Evolutionary conservation across 352 stramenopile species (phyloP).

Genomic region (Pythium volutum): DNA sequence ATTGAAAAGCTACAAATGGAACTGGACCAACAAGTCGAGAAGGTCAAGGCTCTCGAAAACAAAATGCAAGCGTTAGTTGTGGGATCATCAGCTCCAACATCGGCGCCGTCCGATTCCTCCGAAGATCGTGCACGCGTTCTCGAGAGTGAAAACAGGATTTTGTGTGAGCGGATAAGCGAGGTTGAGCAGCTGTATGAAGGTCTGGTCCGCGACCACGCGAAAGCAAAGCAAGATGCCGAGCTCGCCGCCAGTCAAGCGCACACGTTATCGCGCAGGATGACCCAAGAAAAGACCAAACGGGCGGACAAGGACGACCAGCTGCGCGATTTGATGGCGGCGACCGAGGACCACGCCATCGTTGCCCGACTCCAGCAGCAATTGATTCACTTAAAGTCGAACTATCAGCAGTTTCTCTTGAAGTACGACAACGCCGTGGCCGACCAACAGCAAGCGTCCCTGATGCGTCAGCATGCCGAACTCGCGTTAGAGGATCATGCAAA

Average conservation of each 20-base stretch:
- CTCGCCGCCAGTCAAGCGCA: conserved; percentile 68
- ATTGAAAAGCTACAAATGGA: conserved; percentile 55
- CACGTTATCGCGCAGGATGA: conserved; percentile 36
- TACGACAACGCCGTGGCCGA: conserved; percentile 53
- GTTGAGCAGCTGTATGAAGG: conserved; percentile 74
- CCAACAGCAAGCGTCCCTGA: conserved; percentile 52
- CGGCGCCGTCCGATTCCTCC: background rate
- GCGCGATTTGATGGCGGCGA: conserved; percentile 66
- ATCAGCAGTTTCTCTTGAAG: conserved; percentile 75
- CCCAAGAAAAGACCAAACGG: conserved; percentile 41
- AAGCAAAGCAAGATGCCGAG: conserved; percentile 61
- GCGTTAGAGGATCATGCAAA: conserved; percentile 44
- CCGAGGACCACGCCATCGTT: conserved; percentile 90
- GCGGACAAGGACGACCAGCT: conserved; percentile 64
- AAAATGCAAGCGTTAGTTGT: conserved; percentile 9
- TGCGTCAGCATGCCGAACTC: conserved; percentile 59
- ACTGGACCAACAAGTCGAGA: conserved; percentile 34
- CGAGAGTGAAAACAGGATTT: conserved; percentile 49
- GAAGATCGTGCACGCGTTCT: conserved; percentile 23
- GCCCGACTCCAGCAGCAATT: conserved; percentile 88
- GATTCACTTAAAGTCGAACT: conserved; percentile 81
- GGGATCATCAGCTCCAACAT: background rate
- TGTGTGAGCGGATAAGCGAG: conserved; percentile 65
- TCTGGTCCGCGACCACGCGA: conserved; percentile 53
- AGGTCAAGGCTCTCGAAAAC: conserved; percentile 51